These are phyloP conservation scores for Syncephalastrum sp. DNA, from an alignment of 371 early-diverging fungal species.

Conservation along the genomic window DNA sequence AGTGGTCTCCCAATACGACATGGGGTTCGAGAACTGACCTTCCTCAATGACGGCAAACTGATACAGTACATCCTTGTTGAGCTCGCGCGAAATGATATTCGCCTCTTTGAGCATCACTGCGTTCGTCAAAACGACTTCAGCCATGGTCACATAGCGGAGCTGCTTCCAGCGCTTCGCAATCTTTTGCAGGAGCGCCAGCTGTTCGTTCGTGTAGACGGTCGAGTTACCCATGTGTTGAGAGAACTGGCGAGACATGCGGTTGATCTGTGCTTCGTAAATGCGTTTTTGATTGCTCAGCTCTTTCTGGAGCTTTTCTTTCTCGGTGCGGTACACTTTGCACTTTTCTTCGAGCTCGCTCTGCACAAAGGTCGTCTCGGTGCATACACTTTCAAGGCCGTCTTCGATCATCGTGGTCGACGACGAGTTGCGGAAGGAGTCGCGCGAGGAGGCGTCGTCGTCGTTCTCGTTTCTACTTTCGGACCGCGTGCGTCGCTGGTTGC, in stretches of 20 bases:
- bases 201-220: conserved; percentile 35
- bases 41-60: conserved; percentile 77
- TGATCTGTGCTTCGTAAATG: conserved; percentile 59
- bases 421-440: conserved; percentile 8
- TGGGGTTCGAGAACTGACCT: conserved; percentile 41
- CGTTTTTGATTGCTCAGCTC: conserved; percentile 45
- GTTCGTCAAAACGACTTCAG: conserved; percentile 68
- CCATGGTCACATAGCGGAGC: conserved; percentile 67
- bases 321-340: conserved; percentile 29
- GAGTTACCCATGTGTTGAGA: conserved; percentile 11
- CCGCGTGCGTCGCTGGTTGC: conserved; percentile 47
- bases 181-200: conserved; percentile 8
- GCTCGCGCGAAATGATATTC: conserved; percentile 81
- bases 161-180: conserved; percentile 56
- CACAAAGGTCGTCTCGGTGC: conserved; percentile 32
- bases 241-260: conserved; percentile 45
- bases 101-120: conserved; percentile 83
- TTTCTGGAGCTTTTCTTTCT: conserved; percentile 56
- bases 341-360: conserved; percentile 49
- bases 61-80: conserved; percentile 75
- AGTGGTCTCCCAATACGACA: conserved; percentile 67
- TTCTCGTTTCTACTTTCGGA: conserved; percentile 40
- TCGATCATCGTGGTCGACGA: conserved; percentile 22
- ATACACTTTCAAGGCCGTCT: conserved; percentile 45
- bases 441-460: conserved; percentile 14